Evolutionary conservation across 805 yeast genomes (phyloP), one percentile per base, ranked within the genome.

Genomic region (Schizosaccharomyces lindneri): DNA sequence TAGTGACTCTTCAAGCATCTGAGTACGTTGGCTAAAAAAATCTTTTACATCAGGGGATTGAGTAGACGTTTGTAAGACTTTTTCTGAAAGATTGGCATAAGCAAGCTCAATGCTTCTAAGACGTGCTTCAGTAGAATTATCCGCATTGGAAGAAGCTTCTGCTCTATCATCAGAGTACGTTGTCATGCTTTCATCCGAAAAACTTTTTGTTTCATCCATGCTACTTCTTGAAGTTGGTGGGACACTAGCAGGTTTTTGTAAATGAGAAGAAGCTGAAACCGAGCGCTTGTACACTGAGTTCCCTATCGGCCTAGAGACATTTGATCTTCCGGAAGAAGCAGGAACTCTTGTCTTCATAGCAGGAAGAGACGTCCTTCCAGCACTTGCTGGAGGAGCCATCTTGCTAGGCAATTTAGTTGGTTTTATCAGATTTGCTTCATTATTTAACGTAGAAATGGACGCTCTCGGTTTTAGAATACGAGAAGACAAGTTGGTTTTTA

Each of bases 91-190:
- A 17, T 55, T 59, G 31, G 59, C 43, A 48, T 61, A 65, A 19
- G 57, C 61, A 15, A 55, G 43, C 39, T 64, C 66, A 57, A 65
- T 62, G 15, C 27, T 41, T 17, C 64, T 65, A 13, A 65, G 55
- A 15, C 66, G 48, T 11, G 62, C 65, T 32, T 64, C 62, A 31
- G 64, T 51, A 36, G 63, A 64, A 63, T 64, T 63, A 4, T 19
- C 21, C 9, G 39, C 39, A 9, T 1, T 29, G 4, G 57, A 15
- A 29, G 31, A 24, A 9, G 27, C 13, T 4, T 19, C 36, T 6
- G 57, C 5, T 17, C 19, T 51, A 3, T 51, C 57, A 27, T 24
- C 36, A 2, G 21, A 17, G 32, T 51, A 51, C 1, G 57, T 17
- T 1, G 21, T 29, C 31, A 51, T 21, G 21, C 36, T 51, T 51